A percentile compares a stretch with the other conserved stretches of the same genome.
phyloP scores from a whole-genome alignment of 345 rosid species.

The Citrus unshiu region DNA sequence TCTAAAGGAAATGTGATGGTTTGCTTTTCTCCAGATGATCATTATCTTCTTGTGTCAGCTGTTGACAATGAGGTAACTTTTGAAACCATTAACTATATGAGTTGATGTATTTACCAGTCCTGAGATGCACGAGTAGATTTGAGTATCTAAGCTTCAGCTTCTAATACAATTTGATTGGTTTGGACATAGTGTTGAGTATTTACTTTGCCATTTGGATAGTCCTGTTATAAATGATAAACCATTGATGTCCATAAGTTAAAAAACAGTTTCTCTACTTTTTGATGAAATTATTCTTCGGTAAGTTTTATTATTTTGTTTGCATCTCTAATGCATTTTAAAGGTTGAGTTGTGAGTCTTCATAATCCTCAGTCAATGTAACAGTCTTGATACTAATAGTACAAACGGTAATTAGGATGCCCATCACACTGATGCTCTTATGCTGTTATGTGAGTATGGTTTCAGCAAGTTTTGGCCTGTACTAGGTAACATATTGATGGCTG shows the following conservation, averaged over 20 bases:
- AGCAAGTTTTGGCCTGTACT: neutral
- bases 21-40: constrained; percentile 98
- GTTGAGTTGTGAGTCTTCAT: neutral
- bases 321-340: neutral
- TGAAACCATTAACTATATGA: constrained; percentile 4
- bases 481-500: neutral
- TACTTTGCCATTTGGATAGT: neutral
- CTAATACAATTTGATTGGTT: neutral
- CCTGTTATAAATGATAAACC: neutral
- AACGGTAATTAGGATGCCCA: neutral
- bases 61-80: constrained; percentile 88
- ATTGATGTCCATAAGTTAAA: neutral
- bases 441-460: neutral
- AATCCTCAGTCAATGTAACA: neutral
- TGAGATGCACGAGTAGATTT: neutral
- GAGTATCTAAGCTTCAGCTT: neutral
- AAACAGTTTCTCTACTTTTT: neutral
- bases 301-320: neutral
- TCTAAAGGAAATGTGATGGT: constrained; percentile 95
- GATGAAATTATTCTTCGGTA: neutral
- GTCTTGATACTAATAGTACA: neutral
- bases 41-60: constrained; percentile 89
- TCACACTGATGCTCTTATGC: neutral
- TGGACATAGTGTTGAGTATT: neutral
- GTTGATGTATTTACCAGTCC: neutral